Conservation (phyloP, 768 basidiomycete species). For the Boletus sp. region DNA sequence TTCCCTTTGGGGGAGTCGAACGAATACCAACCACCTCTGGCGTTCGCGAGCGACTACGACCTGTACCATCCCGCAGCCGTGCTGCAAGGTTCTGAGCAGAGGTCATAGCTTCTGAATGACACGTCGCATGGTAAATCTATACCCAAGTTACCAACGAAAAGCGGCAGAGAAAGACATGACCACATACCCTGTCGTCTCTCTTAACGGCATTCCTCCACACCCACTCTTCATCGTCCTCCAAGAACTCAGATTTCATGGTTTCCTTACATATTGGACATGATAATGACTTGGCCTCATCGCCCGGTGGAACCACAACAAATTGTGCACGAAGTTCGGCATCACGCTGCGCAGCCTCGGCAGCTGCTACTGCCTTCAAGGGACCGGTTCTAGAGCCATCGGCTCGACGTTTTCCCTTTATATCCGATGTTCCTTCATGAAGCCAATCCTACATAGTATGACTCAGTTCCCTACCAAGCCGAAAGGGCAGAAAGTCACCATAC, state of each 20-base stretch:
- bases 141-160: conserved; percentile 1
- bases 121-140: conserved; percentile 93
- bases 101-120: conserved; percentile 75
- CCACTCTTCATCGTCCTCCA: conserved; percentile 98
- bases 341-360: conserved; percentile 65
- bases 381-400: conserved; percentile 48
- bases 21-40: conserved; percentile 52
- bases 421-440: conserved; percentile 63
- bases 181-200: conserved; percentile 76
- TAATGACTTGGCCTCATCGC: conserved; percentile 77
- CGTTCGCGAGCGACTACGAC: conserved; percentile 70
- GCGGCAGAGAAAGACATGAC: neutral
- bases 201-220: conserved; percentile 90
- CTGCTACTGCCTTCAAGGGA: conserved; percentile 56
- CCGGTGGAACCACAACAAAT: conserved; percentile 86
- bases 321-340: conserved; percentile 72
- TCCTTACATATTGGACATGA: conserved; percentile 98
- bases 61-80: conserved; percentile 59
- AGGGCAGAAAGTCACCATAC: conserved; percentile 43
- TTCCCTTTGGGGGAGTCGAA: conserved; percentile 36
- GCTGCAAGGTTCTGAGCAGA: conserved; percentile 65
- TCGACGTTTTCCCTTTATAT: conserved; percentile 68
- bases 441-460: conserved; percentile 63
- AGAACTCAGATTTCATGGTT: conserved; percentile 81
- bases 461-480: conserved; percentile 9